Percentiles rank a stretch among this genome's conserved stretches.
Evolutionary conservation across 768 basidiomycete species (phyloP).

Genomic region (Chalciporus pseudorubinellus): DNA sequence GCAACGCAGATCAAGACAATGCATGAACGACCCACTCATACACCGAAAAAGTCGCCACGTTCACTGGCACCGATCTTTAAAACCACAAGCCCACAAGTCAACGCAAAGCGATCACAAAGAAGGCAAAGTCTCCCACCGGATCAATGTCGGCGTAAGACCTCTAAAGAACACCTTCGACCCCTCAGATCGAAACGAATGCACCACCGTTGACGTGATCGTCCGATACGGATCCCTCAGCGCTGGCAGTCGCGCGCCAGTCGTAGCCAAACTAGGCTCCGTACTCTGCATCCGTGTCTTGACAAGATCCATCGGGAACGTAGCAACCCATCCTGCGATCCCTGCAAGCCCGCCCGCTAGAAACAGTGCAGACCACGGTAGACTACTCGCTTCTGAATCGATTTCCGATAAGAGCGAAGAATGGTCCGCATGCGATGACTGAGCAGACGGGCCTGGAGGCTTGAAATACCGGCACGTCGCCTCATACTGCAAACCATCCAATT

Average conservation of each 20-base stretch:
- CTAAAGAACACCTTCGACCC: conserved; percentile 71
- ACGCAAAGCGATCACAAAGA: background rate
- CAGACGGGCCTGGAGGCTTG: conserved; percentile 19
- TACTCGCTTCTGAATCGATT: conserved; percentile 36
- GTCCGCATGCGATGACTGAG: conserved; percentile 17
- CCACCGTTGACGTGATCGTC: conserved; percentile 55
- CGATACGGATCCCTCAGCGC: conserved; percentile 49
- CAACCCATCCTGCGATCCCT: conserved; percentile 73
- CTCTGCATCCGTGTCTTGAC: conserved; percentile 89
- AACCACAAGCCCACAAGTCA: background rate
- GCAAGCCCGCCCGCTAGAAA: conserved; percentile 75
- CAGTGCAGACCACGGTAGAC: conserved; percentile 52
- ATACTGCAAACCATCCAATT: conserved; percentile 40
- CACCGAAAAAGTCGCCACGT: conserved; percentile 76
- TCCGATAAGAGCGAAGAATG: conserved; percentile 41
- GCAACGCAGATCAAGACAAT: conserved; percentile 21
- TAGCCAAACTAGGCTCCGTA: conserved; percentile 10
- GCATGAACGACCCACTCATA: conserved; percentile 60
- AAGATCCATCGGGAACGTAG: conserved; percentile 86
- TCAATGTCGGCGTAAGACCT: conserved; percentile 76
- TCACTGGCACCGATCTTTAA: conserved; percentile 75
- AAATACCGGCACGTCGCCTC: conserved; percentile 61
- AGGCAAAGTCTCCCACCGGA: conserved; percentile 47
- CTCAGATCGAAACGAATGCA: conserved; percentile 58
- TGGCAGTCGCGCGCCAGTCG: background rate